phyloP scores from a whole-genome alignment of 2,329 filamentous ascomycete genomes.

The Blumeria hordei region DNA sequence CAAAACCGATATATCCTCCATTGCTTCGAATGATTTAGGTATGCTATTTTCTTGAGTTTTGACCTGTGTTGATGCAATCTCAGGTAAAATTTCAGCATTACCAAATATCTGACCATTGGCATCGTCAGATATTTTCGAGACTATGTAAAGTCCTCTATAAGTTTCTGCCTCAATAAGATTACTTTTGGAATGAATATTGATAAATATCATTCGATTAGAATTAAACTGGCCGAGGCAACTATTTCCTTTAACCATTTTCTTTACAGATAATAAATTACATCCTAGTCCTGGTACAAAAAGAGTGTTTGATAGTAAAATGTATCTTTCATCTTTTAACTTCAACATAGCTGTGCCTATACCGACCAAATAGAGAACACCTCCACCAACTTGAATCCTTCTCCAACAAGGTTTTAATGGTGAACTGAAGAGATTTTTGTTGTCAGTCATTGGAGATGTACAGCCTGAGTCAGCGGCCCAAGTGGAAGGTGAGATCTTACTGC shows the following conservation, averaged over 20 bases:
- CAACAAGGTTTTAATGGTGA: background rate
- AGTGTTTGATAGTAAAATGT: background rate
- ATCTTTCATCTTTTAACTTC: background rate
- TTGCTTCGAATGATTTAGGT: background rate
- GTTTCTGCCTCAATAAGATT: background rate
- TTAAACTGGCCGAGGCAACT: background rate
- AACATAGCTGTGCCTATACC: background rate
- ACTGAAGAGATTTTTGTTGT: background rate
- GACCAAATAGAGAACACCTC: background rate
- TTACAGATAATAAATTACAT: conserved; percentile 1
- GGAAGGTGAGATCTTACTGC: background rate
- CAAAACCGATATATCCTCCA: background rate
- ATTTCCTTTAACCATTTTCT: conserved; percentile 1
- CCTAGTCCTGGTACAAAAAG: background rate
- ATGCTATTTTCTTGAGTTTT: background rate
- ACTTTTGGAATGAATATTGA: background rate
- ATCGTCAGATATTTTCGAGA: background rate
- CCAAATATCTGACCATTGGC: background rate
- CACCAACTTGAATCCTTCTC: background rate
- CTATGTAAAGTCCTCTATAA: background rate
- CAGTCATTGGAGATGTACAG: background rate
- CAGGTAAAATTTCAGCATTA: background rate
- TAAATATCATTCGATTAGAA: background rate
- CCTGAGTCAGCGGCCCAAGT: background rate
- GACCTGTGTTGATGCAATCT: background rate